A percentile compares a stretch with the other conserved stretches of the same genome.
These are phyloP conservation scores for Delonix regia DNA, from an alignment of 306 rosid genomes.

Conservation along the genomic window DNA sequence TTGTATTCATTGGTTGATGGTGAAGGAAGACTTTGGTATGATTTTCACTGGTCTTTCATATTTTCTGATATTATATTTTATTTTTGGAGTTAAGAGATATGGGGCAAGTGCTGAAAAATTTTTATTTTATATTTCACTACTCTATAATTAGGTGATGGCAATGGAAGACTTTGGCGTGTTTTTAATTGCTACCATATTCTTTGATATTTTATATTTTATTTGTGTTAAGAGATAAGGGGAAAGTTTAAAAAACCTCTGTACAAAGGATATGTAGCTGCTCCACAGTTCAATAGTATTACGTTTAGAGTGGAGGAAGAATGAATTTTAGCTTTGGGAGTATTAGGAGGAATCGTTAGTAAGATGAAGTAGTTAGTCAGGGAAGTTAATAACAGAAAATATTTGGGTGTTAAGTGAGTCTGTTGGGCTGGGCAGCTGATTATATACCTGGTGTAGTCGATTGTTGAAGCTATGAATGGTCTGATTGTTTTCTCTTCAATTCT, in stretches of 20 bases:
- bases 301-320: not conserved
- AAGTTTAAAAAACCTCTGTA: not conserved
- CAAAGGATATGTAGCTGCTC: not conserved
- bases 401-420: too few species aligned
- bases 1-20: slow-evolving; percentile 76
- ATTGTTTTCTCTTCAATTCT: too few species aligned
- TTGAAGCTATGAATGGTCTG: too few species aligned
- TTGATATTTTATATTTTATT: slow-evolving; percentile 15
- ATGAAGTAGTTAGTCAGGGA: too few species aligned
- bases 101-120: slow-evolving; percentile 59
- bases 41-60: slow-evolving; percentile 24
- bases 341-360: too few species aligned
- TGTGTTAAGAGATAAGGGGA: not conserved
- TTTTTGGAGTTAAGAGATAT: slow-evolving; percentile 1
- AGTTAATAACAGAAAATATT: too few species aligned
- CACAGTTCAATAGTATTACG: not conserved
- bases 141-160: slow-evolving; percentile 70
- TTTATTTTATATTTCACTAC: too few species aligned
- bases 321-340: not conserved
- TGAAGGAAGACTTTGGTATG: slow-evolving; percentile 94
- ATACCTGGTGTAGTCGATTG: too few species aligned
- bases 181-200: slow-evolving; percentile 13
- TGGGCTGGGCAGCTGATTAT: too few species aligned
- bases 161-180: slow-evolving; percentile 78
- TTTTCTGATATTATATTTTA: slow-evolving; percentile 1